Base-by-base conservation (phyloP, 176 grass and related monocot species). In the Juncus inflexus region DNA sequence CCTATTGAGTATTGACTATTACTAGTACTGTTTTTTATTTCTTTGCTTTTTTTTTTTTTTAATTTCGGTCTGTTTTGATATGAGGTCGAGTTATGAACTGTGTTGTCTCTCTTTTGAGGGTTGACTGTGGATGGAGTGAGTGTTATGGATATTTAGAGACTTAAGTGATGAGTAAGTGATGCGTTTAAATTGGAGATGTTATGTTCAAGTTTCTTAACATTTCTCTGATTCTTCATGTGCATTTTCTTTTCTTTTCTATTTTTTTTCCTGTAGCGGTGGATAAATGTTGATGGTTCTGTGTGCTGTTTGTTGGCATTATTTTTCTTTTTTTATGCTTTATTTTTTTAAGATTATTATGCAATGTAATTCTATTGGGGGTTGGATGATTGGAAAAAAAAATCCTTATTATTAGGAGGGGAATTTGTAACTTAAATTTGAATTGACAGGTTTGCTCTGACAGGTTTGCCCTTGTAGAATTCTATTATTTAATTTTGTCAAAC, bases 371-470 rank as follows among this genome's bases (percentile, higher is more conserved):
- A 47, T 9, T 47, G 43, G 39, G 19, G 19, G 19, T 28, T 28
- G 19, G 19, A 28, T 28, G 19, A 28, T 60, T 71, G 12, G 11
- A 58, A 16, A 14, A 12, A 12, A 45, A 19, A 13, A 2, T 57
- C 38, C 42, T 16, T 71, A 12, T 57, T 42, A 43, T 6, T 58
- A 3, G 52, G 57, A 70, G 37, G 57, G 9, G 39, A 28, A 40
- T 15, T 47, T 71, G 38, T 78, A 49, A 62, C 15, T 61, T 9
- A 19, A 15, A 70, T 45, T 66, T 76, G 66, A 72, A 72, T 62
- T 82, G 61, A 45, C 82, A 88, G 84, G 81, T 83, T 58, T 85
- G 77, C 57, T 62, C 57, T 59, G 58, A 72, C 75, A 66, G 81
- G 45, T 91, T 87, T 84, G 74, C 78, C 76, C 52, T 69, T 78